These are phyloP conservation scores for Stentor roeselii DNA, from an alignment of 73 alveolate species.

Conservation along the genomic window DNA sequence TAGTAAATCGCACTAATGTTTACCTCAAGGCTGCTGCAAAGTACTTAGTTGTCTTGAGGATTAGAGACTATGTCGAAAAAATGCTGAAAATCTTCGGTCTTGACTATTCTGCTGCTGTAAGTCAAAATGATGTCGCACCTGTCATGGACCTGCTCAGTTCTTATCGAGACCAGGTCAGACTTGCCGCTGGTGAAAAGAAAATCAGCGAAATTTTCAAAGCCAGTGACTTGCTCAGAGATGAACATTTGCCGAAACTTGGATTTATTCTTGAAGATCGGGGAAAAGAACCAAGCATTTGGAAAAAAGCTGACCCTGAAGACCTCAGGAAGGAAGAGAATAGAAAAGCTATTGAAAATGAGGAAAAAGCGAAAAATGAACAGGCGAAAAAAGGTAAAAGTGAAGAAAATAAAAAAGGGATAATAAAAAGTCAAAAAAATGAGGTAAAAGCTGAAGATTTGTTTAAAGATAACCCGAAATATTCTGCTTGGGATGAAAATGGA, in stretches of 20 bases:
- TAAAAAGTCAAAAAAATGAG: constrained; percentile 68
- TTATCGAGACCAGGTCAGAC: constrained; percentile 74
- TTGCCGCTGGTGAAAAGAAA: constrained; percentile 61
- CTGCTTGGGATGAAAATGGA: constrained; percentile 90
- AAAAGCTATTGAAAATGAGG: constrained; percentile 71
- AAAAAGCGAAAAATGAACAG: constrained; percentile 39
- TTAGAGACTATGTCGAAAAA: constrained; percentile 59
- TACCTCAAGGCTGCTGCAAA: constrained; percentile 64
- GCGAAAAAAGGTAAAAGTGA: constrained; percentile 30
- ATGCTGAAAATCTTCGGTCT: constrained; percentile 73
- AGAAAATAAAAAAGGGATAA: constrained; percentile 39
- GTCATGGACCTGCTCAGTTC: constrained; percentile 61
- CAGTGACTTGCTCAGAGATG: constrained; percentile 93
- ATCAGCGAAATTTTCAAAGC: constrained; percentile 56
- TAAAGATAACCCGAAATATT: constrained; percentile 70
- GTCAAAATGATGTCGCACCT: constrained; percentile 67
- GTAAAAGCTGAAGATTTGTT: constrained; percentile 76
- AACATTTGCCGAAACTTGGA: constrained; percentile 80
- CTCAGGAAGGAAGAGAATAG: constrained; percentile 77
- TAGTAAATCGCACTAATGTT: constrained; percentile 70
- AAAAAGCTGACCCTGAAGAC: constrained; percentile 85
- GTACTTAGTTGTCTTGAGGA: constrained; percentile 60
- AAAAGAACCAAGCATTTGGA: constrained; percentile 86
- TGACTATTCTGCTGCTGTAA: constrained; percentile 37
- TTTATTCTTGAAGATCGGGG: constrained; percentile 91